These are phyloP conservation scores for Vitis labrusca DNA, from an alignment of 164 flowering plant species.

Conservation along the genomic window DNA sequence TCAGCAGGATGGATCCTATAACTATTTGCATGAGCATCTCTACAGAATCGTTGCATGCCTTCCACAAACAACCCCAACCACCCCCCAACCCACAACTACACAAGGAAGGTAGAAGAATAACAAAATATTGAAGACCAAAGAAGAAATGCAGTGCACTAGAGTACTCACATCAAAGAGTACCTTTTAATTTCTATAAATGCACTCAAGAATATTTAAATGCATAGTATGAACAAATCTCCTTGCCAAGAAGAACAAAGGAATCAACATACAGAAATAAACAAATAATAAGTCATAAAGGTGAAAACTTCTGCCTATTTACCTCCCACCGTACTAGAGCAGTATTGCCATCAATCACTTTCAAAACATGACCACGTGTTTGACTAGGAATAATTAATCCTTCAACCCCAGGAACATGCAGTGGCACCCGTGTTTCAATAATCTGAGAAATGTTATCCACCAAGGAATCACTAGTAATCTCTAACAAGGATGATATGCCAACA, in stretches of 20 bases:
- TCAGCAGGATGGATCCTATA: neutral
- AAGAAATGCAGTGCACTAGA: neutral
- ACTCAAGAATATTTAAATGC: neutral
- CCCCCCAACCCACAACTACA: neutral
- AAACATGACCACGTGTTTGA: conserved; percentile 67
- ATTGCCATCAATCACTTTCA: conserved; percentile 57
- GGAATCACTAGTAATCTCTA: conserved; percentile 49
- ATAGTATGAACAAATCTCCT: neutral
- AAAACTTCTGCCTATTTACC: conserved; percentile 38
- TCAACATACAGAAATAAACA: neutral
- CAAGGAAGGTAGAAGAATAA: neutral
- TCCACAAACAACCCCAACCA: neutral
- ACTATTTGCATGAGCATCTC: neutral
- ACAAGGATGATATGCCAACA: conserved; percentile 68
- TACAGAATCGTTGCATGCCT: neutral
- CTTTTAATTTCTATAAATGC: neutral
- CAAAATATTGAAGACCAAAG: neutral
- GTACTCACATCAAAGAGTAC: neutral
- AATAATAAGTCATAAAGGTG: neutral
- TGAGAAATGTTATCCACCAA: conserved; percentile 41
- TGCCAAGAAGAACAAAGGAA: neutral
- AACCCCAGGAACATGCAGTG: conserved; percentile 69
- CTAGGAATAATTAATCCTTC: conserved; percentile 77
- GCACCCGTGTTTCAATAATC: conserved; percentile 51
- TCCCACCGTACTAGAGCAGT: conserved; percentile 91